Evolutionary conservation across 2,329 filamentous ascomycete genomes (phyloP).

Genomic region (Hypoxylon sp.): DNA sequence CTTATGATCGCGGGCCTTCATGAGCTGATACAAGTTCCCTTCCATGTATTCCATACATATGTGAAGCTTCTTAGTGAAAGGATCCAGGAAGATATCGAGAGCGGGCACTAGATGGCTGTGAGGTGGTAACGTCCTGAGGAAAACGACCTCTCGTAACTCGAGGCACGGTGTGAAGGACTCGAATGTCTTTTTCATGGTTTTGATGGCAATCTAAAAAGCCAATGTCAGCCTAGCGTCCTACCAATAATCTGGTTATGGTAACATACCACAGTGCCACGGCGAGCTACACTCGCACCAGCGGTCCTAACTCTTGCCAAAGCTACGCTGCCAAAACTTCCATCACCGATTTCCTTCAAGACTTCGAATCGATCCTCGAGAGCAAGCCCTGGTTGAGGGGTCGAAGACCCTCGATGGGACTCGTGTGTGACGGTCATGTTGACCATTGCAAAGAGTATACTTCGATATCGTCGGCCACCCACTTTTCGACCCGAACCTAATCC

Average conservation of each 20-base stretch:
- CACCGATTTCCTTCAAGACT: slow-evolving; percentile 96
- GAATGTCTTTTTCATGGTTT: slow-evolving; percentile 99
- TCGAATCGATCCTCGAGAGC: slow-evolving; percentile 95
- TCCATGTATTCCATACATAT: slow-evolving; percentile 99
- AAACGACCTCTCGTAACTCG: slow-evolving; percentile 96
- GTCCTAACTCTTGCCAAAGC: slow-evolving; percentile 91
- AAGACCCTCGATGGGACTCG: slow-evolving; percentile 79
- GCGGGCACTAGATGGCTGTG: slow-evolving; percentile 97
- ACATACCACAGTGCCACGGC: slow-evolving; percentile 91
- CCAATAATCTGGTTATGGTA: slow-evolving; percentile 20
- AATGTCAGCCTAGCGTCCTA: slow-evolving; percentile 26
- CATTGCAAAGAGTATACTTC: slow-evolving; percentile 34
- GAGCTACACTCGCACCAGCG: slow-evolving; percentile 88
- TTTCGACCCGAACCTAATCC: slow-evolving; percentile 25
- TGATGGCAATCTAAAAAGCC: slow-evolving; percentile 86
- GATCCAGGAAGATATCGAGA: slow-evolving; percentile 97
- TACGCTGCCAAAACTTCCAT: slow-evolving; percentile 98
- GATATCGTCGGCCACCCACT: slow-evolving; percentile 24
- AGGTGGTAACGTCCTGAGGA: slow-evolving; percentile 87
- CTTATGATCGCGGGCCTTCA: slow-evolving; percentile 98
- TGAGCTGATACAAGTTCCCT: slow-evolving; percentile 97
- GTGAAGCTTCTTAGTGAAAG: slow-evolving; percentile 94
- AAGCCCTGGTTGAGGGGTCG: slow-evolving; percentile 66
- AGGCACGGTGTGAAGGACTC: slow-evolving; percentile 91
- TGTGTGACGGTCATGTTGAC: slow-evolving; percentile 81